phyloP scores from a whole-genome alignment of 176 grass and related monocot genomes.

The Eragrostis curvula region DNA sequence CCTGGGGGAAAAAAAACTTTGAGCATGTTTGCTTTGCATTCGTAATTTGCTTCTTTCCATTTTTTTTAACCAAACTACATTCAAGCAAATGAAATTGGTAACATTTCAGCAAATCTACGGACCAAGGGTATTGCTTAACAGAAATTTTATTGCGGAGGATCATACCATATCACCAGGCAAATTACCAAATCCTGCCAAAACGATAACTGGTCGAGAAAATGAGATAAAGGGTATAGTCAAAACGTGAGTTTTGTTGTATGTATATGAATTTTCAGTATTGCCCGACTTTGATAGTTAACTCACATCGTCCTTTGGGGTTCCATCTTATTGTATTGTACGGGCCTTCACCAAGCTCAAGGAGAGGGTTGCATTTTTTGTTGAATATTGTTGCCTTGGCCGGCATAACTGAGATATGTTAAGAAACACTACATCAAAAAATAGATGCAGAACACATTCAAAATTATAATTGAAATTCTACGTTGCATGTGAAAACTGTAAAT shows the following conservation, averaged over 20 bases:
- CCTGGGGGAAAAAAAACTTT: conserved; percentile 51
- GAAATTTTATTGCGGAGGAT: conserved; percentile 9
- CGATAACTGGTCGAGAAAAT: conserved; percentile 69
- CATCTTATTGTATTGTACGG: conserved; percentile 97
- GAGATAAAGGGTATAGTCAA: conserved; percentile 53
- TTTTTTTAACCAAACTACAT: neutral
- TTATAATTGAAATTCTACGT: conserved; percentile 7
- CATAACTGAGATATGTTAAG: conserved; percentile 82
- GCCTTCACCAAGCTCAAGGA: conserved; percentile 91
- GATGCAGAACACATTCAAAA: conserved; percentile 30
- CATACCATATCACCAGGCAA: conserved; percentile 97
- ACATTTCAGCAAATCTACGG: conserved; percentile 15
- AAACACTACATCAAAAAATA: conserved; percentile 38
- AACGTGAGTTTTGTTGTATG: conserved; percentile 23
- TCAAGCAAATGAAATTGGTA: neutral
- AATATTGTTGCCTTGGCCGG: conserved; percentile 86
- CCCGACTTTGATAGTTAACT: conserved; percentile 12
- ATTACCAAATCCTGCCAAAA: conserved; percentile 96
- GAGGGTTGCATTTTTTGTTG: conserved; percentile 90
- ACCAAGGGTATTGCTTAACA: conserved; percentile 21
- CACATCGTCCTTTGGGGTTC: conserved; percentile 90
- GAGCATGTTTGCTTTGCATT: conserved; percentile 4
- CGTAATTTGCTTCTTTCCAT: conserved; percentile 18
- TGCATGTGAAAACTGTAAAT: conserved; percentile 28
- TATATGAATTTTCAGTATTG: conserved; percentile 12